Evolutionary conservation across 1,139 yeast species (phyloP).

Genomic region (Pichia sp.): DNA sequence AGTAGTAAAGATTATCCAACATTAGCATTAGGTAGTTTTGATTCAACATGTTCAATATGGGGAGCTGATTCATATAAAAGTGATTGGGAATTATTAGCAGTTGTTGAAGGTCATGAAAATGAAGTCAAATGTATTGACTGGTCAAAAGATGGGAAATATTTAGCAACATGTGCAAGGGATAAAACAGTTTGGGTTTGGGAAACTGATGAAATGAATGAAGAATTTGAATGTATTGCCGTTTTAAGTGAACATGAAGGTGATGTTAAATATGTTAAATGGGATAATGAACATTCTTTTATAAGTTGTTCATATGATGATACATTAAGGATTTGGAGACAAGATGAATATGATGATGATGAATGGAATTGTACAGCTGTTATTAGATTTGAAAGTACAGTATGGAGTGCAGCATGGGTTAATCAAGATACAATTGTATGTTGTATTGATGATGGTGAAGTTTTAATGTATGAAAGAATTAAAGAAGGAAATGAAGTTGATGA

Average conservation of each 20-base stretch:
- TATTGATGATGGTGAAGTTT: constrained; percentile 71
- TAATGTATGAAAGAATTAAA: constrained; percentile 58
- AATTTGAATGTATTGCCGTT: constrained; percentile 90
- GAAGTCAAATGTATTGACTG: constrained; percentile 89
- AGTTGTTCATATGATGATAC: constrained; percentile 94
- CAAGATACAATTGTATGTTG: constrained; percentile 52
- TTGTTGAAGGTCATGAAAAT: constrained; percentile 96
- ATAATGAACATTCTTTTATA: constrained; percentile 57
- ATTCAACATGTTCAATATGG: constrained; percentile 91
- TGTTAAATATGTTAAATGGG: constrained; percentile 85
- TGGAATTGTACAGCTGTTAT: constrained; percentile 89
- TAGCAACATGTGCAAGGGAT: constrained; percentile 94
- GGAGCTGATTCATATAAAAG: constrained; percentile 45
- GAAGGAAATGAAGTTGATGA: constrained; percentile 5
- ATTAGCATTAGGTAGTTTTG: constrained; percentile 88
- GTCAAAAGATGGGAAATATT: constrained; percentile 68
- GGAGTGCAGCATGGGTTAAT: constrained; percentile 77
- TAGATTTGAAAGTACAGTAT: constrained; percentile 86
- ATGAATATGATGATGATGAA: constrained; percentile 67
- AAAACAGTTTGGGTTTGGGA: constrained; percentile 99
- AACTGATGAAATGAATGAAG: constrained; percentile 89
- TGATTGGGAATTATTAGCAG: constrained; percentile 88
- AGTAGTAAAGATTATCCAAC: constrained; percentile 54
- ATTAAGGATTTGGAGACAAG: constrained; percentile 75
- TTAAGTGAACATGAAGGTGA: constrained; percentile 94